Base-by-base conservation (phyloP, 1,284 basidiomycete genomes). In the Porogramme epimiltina region DNA sequence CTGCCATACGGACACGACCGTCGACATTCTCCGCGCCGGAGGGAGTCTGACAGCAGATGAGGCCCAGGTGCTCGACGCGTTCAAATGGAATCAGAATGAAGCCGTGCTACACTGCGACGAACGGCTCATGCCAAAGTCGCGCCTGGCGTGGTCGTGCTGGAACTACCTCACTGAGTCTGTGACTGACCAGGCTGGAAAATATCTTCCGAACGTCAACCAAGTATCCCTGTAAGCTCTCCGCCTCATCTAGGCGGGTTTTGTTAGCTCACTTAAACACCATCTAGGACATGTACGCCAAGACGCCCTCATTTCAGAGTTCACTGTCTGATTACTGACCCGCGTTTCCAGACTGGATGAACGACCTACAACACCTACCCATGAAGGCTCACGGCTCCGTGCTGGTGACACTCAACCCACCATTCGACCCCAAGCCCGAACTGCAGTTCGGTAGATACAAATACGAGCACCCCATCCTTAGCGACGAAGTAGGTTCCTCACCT, bases 341-440 rank as follows among this genome's bases (percentile, higher is more conserved):
- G n/a, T n/a, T n/a, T n/a, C n/a, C 22, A 59, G 58, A 59, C 34
- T 59, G 82, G 61, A 92, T 93, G 91, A 93, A 93, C 66, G 77
- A 82, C 44, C 76, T 93, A 4, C 90, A 93, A 61, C 81, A 87
- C 60, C 76, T 93, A 15, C 69, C 82, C 1, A 78, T 81, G 55
- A 54, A 70, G 1, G 70, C 72, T 33, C 79, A 84, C 63, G 89
- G 90, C 1, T 82, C 81, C 0, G 78, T 93, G 5, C 74, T 92
- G n/a, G 85, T 90, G 4, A 93, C 91, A 2, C 77, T 91, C 51
- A 91, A 91, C 67, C 82, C 89, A 3, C 85, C 84, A 0, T 80
- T 83, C 59, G 80, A 84, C 49, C 83, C 87, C n/a, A 70, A 75
- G 5, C 65, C 72, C 2, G 70, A 72, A 18, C 79, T 74, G 20